A percentile compares a stretch with the other conserved stretches of the same genome.
Evolutionary conservation across 2,329 filamentous ascomycete species (phyloP).

Genomic region (Gliomastix tumulicola): DNA sequence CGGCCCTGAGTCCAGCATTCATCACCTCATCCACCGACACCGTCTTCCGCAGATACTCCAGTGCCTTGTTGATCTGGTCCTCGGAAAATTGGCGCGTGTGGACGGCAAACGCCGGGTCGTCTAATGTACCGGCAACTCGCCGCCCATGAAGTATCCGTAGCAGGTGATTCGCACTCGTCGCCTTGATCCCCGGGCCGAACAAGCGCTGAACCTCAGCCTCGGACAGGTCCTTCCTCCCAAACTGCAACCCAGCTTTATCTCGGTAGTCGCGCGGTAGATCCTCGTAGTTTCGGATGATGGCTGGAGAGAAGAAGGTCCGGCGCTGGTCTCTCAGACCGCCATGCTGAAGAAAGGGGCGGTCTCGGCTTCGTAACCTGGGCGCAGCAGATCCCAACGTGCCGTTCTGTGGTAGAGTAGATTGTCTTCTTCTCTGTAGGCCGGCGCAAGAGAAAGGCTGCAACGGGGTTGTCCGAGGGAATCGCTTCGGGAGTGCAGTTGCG

Average conservation of each 20-base stretch:
- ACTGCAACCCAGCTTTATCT: conserved; percentile 47
- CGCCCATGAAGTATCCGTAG: conserved; percentile 55
- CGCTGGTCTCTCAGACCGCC: too few relatives aligned
- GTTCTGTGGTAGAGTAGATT: too few relatives aligned
- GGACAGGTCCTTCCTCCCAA: conserved; percentile 41
- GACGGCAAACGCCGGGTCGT: conserved; percentile 44
- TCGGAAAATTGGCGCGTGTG: conserved; percentile 38
- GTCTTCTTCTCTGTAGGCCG: too few relatives aligned
- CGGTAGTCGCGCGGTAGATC: conserved; percentile 51
- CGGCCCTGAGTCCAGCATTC: conserved; percentile 54
- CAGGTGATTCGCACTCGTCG: conserved; percentile 41
- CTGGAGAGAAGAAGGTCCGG: conserved; percentile 25
- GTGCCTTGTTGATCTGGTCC: conserved; percentile 34
- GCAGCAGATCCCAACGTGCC: too few relatives aligned
- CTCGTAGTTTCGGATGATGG: conserved; percentile 44
- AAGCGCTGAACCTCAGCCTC: conserved; percentile 36
- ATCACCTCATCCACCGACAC: conserved; percentile 52
- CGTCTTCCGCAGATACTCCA: conserved; percentile 47
- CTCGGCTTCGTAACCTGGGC: too few relatives aligned
- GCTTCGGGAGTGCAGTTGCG: too few relatives aligned
- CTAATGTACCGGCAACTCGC: conserved; percentile 55
- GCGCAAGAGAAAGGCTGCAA: too few relatives aligned
- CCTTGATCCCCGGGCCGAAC: conserved; percentile 41
- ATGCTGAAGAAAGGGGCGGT: too few relatives aligned
- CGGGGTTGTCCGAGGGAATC: too few relatives aligned